These are phyloP conservation scores for Salix dunnii DNA, from an alignment of 345 rosid genomes.

Conservation along the genomic window DNA sequence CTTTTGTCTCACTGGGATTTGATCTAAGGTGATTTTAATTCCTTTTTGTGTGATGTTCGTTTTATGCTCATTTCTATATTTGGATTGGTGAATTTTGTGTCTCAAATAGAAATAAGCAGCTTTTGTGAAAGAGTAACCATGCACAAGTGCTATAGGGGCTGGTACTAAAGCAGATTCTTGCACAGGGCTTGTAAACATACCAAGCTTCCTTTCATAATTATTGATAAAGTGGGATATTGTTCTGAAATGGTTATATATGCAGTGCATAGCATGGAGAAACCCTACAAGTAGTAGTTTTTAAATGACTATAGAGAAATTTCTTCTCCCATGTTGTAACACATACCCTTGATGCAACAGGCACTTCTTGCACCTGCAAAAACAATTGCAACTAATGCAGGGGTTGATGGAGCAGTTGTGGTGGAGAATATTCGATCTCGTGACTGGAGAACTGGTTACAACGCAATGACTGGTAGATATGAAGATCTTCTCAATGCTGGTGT, in stretches of 20 bases:
- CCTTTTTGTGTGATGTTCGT: neutral
- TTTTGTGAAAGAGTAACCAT: no score
- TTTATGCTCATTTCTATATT: neutral
- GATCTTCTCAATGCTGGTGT: constrained; percentile 74
- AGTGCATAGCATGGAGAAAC: neutral
- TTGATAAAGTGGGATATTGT: neutral
- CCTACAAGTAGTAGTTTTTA: neutral
- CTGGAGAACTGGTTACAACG: constrained; percentile 78
- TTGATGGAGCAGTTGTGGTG: constrained; percentile 71
- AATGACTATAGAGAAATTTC: neutral
- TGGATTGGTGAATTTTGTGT: no score
- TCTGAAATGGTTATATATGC: neutral
- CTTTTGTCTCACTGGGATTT: neutral
- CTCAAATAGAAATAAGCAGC: no score
- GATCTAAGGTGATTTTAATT: neutral
- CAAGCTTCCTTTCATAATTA: neutral
- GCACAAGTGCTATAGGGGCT: no score
- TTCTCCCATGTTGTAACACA: constrained; percentile 30
- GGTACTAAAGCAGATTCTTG: no score
- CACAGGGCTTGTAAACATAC: no score
- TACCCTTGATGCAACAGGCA: constrained; percentile 40
- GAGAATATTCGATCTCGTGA: constrained; percentile 54
- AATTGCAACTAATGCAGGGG: constrained; percentile 76
- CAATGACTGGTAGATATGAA: constrained; percentile 63
- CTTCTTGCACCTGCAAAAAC: constrained; percentile 70